phyloP scores from a whole-genome alignment of 2,329 filamentous ascomycete species.

The Aspergillus sp. region DNA sequence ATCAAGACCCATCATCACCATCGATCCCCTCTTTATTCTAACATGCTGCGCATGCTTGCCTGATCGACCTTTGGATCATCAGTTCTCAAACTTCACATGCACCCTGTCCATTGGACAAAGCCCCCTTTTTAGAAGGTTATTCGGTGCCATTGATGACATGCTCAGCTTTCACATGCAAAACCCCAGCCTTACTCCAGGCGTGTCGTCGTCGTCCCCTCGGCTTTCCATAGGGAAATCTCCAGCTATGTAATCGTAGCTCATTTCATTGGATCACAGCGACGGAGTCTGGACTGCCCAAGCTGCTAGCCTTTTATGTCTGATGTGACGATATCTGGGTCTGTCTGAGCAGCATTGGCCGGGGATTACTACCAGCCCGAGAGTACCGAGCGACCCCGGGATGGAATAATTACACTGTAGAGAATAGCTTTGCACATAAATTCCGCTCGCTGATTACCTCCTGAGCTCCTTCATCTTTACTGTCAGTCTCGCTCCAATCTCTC shows the following conservation, averaged over 20 bases:
- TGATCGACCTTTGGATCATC: background rate
- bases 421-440: background rate
- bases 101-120: background rate
- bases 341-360: background rate
- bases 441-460: background rate
- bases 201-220: background rate
- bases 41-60: background rate
- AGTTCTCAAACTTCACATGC: conserved; percentile 15
- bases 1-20: background rate
- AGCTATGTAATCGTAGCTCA: background rate
- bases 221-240: background rate
- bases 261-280: background rate
- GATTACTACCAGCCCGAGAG: background rate
- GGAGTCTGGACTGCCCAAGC: background rate
- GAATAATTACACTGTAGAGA: background rate
- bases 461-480: background rate
- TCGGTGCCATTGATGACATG: conserved; percentile 8
- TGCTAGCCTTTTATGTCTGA: background rate
- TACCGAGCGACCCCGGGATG: background rate
- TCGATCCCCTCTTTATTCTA: background rate
- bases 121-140: conserved; percentile 1
- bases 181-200: background rate
- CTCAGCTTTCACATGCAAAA: conserved; percentile 10
- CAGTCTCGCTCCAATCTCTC: background rate
- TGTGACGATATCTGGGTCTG: background rate